Conservation (phyloP, 1,284 basidiomycete species). For the Malassezia japonica region DNA sequence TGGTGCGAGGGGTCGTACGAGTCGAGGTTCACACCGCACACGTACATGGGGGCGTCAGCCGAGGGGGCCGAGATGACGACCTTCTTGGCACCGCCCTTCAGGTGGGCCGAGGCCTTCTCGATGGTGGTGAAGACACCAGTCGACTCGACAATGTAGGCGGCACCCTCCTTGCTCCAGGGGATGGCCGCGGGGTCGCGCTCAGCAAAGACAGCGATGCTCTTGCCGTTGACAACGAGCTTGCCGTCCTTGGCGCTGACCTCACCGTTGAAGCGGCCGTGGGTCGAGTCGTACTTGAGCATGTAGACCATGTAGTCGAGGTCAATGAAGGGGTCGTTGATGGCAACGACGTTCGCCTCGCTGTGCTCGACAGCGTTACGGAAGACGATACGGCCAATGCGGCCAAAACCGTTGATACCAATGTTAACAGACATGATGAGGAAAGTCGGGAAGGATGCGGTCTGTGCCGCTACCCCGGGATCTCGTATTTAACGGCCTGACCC, state of each 20-base stretch:
- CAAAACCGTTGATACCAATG: conserved; percentile 31
- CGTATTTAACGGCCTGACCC: background rate
- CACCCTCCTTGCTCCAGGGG: conserved; percentile 69
- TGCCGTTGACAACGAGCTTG: conserved; percentile 79
- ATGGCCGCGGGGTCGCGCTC: conserved; percentile 85
- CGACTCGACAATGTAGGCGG: conserved; percentile 91
- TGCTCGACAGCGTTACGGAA: conserved; percentile 61
- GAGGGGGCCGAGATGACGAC: conserved; percentile 99
- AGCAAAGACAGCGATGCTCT: conserved; percentile 64
- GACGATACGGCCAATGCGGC: conserved; percentile 60
- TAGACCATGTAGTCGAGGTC: conserved; percentile 62
- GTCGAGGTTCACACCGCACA: conserved; percentile 85
- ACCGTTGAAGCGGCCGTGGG: conserved; percentile 91
- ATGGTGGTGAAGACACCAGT: conserved; percentile 98
- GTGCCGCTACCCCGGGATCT: background rate
- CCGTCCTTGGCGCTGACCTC: conserved; percentile 71
- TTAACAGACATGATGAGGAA: conserved; percentile 5
- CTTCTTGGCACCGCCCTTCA: conserved; percentile 99
- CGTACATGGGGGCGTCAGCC: conserved; percentile 87
- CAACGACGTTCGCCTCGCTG: conserved; percentile 35
- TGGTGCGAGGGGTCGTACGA: conserved; percentile 80
- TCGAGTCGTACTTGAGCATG: conserved; percentile 99
- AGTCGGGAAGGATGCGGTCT: background rate
- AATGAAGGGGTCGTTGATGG: conserved; percentile 67
- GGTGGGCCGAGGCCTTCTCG: conserved; percentile 76